Base-by-base conservation (phyloP, 345 rosid genomes). In the Arabis alpina region DNA sequence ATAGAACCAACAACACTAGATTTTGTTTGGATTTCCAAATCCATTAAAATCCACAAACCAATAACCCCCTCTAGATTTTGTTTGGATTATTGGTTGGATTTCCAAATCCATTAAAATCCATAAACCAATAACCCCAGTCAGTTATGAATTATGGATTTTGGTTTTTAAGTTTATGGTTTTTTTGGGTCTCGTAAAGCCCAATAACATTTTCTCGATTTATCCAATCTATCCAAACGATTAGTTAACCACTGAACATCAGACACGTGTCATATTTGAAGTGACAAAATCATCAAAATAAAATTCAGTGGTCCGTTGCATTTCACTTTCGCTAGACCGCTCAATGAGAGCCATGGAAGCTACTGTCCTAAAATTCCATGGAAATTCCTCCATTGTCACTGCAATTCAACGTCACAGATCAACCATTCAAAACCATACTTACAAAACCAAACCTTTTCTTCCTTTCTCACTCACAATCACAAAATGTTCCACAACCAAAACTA, bases 401-500 rank as follows among this genome's bases (percentile, higher is more conserved):
- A n/a, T 44, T 70, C 54, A 4, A 9, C 45, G 39, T 45, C 79
- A 16, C n/a, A 9, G 47, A 25, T 74, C 51, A 11, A 54, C 73
- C 4, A 8, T 61, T 28, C 74, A 51, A 47, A 56, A 66, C 68
- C 75, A 24, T 55, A 53, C 56, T 51, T 8, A 67, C 55, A 16
- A 63, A 15, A 59, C 60, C 74, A 77, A 42, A 54, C 45, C 47
- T 10, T 19, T 27, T 71, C 11, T 10, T 10, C 68, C 68, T 27
- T 71, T 65, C 59, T 63, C 75, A 13, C 82, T 76, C 75, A 58
- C 84, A 58, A 76, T 64, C 58, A 23, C 83, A 64, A 83, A 70
- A 57, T 87, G 94, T 65, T 88, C 88, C 66, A 53, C 76, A n/a
- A 65, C 75, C 66, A 70, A 67, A 60, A 73, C 76, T 72, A 72